Conservation (phyloP, 139 green algal species). For the Chlamydomonas sphaeroides region DNA sequence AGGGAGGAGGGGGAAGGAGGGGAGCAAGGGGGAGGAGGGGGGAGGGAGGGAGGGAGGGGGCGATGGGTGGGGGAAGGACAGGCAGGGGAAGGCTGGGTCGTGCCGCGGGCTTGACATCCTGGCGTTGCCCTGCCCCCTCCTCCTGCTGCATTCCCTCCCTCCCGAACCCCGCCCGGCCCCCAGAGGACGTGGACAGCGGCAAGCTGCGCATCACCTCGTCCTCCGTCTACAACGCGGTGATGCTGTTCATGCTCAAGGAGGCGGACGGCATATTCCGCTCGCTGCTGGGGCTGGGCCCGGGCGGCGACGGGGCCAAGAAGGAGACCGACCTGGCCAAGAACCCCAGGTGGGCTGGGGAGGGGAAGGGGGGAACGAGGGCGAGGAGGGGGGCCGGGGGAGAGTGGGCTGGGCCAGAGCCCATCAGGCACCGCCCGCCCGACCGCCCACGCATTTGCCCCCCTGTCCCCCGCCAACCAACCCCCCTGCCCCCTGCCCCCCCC, state of each 20-base stretch:
- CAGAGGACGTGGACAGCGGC: constrained; percentile 20
- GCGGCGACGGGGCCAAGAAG: neutral
- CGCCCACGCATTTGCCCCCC: no score
- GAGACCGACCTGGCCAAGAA: constrained; percentile 12
- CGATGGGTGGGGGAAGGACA: neutral
- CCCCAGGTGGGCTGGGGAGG: constrained; percentile 20
- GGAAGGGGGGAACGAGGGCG: constrained; percentile 45
- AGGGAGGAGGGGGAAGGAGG: neutral
- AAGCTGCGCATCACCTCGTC: constrained; percentile 37
- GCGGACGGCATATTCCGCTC: constrained; percentile 82
- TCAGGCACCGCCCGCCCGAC: no score
- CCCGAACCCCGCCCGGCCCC: neutral
- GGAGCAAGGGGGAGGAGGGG: neutral
- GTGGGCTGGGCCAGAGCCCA: neutral
- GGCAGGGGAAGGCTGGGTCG: constrained; percentile 12
- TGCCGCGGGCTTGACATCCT: no score
- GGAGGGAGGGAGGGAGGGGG: neutral
- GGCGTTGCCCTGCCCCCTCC: neutral
- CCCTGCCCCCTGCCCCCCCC: neutral
- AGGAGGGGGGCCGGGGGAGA: constrained; percentile 6
- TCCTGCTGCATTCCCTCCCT: neutral
- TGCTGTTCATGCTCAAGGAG: constrained; percentile 60
- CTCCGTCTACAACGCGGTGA: constrained; percentile 37
- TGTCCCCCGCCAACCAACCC: no score
- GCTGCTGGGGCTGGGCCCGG: constrained; percentile 61